A percentile compares a stretch with the other conserved stretches of the same genome.
phyloP scores from a whole-genome alignment of 140 eudicot species.

The Ambrosia hybrid region DNA sequence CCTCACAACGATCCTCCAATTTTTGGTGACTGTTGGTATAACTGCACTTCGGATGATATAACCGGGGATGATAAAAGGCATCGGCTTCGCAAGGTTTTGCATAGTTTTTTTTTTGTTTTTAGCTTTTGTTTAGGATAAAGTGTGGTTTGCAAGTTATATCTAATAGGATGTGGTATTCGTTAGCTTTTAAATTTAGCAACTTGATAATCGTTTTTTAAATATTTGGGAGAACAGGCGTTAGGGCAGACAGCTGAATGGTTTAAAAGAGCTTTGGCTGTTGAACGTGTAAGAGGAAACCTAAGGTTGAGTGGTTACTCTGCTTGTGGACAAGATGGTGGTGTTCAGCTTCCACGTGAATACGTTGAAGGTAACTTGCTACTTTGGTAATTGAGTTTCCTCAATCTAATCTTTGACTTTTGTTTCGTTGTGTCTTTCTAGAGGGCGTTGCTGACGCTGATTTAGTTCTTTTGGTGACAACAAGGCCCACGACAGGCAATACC shows the following conservation, averaged over 20 bases:
- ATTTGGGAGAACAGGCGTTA: conserved; percentile 57
- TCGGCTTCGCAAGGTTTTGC: conserved; percentile 78
- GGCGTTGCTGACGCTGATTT: conserved; percentile 93
- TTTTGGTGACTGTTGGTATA: conserved; percentile 90
- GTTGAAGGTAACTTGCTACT: conserved; percentile 63
- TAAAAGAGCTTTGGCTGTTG: conserved; percentile 79
- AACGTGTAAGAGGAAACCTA: conserved; percentile 81
- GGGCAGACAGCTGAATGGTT: conserved; percentile 98
- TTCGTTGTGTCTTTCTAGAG: conserved; percentile 42
- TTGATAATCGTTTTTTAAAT: background rate
- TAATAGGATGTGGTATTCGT: background rate
- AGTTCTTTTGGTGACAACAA: conserved; percentile 94
- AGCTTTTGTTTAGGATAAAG: background rate
- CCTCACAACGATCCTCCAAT: conserved; percentile 79
- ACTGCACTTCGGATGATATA: conserved; percentile 81
- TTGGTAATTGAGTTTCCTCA: conserved; percentile 9
- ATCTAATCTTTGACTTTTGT: background rate
- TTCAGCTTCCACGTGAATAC: conserved; percentile 82
- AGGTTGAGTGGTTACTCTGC: conserved; percentile 96
- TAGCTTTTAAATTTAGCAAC: background rate
- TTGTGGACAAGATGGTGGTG: conserved; percentile 99
- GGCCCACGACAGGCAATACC: conserved; percentile 98
- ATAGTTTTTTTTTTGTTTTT: conserved; percentile 5
- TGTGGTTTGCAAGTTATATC: background rate
- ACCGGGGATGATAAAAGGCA: conserved; percentile 81